phyloP scores from a whole-genome alignment of 2,329 filamentous ascomycete genomes.

The Calonectria hawksworthii region DNA sequence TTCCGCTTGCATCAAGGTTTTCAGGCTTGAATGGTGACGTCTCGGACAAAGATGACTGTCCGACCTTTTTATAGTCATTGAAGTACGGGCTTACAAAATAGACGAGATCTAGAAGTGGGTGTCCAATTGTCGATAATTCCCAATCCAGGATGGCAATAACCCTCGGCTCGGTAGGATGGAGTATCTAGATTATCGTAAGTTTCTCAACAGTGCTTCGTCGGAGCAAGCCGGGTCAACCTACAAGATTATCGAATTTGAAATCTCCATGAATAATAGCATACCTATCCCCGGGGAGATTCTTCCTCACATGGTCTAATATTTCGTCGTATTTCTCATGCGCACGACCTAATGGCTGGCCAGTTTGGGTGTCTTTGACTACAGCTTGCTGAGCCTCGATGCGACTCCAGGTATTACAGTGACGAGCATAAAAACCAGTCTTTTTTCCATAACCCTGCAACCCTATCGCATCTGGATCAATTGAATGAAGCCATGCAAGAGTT shows the following conservation, averaged over 20 bases:
- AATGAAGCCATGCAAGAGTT: constrained; percentile 26
- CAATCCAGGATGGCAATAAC: constrained; percentile 30
- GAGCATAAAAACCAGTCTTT: constrained; percentile 17
- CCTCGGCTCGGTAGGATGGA: constrained; percentile 27
- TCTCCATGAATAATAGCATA: constrained; percentile 27
- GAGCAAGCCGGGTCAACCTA: background rate
- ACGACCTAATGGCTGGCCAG: constrained; percentile 18
- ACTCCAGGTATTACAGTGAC: constrained; percentile 25
- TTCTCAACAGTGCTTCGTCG: no score
- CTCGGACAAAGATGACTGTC: background rate
- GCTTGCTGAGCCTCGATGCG: constrained; percentile 21
- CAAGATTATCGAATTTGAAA: constrained; percentile 33
- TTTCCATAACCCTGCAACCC: constrained; percentile 19
- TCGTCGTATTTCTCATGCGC: constrained; percentile 23
- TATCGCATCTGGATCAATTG: constrained; percentile 20
- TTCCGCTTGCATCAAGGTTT: background rate
- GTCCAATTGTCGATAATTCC: constrained; percentile 29
- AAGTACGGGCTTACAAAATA: constrained; percentile 13
- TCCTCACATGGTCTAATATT: constrained; percentile 9
- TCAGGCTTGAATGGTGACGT: background rate
- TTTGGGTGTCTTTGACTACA: constrained; percentile 9
- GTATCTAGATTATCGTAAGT: background rate
- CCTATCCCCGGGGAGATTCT: constrained; percentile 9
- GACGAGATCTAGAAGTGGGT: constrained; percentile 25
- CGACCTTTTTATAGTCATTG: background rate